Evolutionary conservation across 148 eudicot genomes (phyloP), one percentile per base, ranked within the genome.

Genomic region (Rhododendron henanense): DNA sequence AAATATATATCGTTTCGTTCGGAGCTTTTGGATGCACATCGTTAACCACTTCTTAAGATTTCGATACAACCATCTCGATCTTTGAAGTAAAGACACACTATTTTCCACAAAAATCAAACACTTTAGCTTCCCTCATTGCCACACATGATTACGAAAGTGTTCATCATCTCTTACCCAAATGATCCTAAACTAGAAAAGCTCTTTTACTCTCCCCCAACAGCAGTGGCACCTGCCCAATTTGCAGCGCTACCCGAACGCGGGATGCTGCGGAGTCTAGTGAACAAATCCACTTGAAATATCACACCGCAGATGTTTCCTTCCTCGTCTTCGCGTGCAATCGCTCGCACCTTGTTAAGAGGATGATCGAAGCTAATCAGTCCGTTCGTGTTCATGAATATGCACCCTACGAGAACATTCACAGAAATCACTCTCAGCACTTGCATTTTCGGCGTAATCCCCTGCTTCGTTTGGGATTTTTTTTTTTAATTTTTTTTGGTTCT

Each of bases 311-410:
- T 55, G 11, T 86, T 88, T 78, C 93, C 91, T 39, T 89, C 85
- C 35, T 81, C 83, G 41, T 89, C 91, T 57, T 87, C 87, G 5
- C 85, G 79, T 1, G 35, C 23, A 48, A 87, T 79, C 75, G 85
- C 89, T 79, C 76, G 78, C 39, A 91, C 87, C 73, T 89, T 88
- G 86, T 89, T 57, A 10, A 89, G 88, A 9, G 92, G 91, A 83
- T 89, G 91, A 89, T 89, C 91, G 33, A 91, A 89, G 79, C 91
- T 88, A 1, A 84, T 89, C 78, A 89, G 82, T 55, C 91, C 88
- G 53, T n/a, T 81, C 45, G 16, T 84, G 83, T 85, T 89, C 78
- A 76, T 81, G 84, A 88, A 91, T 45, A 91, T 85, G 74, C 91
- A 91, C 16, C 93, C 90, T 89, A 53, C 74, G 57, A 53, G 25